These are phyloP conservation scores for Orbilia ellipsospora DNA, from an alignment of 2,329 filamentous ascomycete species.

Conservation along the genomic window DNA sequence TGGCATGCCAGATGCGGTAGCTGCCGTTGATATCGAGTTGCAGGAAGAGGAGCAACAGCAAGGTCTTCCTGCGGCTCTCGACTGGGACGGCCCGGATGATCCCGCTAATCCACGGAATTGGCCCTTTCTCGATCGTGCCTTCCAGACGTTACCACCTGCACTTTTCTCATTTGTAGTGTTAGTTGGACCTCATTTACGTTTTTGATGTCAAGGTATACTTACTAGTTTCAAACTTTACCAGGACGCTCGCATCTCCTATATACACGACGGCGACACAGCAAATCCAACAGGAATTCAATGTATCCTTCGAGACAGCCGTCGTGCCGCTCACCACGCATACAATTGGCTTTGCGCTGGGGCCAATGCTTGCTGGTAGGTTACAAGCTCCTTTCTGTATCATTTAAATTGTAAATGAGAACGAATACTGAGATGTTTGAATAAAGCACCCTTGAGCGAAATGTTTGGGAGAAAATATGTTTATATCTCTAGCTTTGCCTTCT, in stretches of 20 bases:
- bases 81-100: conserved; percentile 61
- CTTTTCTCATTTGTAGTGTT: conserved; percentile 62
- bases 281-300: conserved; percentile 52
- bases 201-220: background rate
- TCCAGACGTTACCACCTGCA: conserved; percentile 61
- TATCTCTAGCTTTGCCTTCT: conserved; percentile 58
- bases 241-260: conserved; percentile 56
- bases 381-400: background rate
- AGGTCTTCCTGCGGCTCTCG: conserved; percentile 27
- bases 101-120: conserved; percentile 63
- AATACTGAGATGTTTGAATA: conserved; percentile 34
- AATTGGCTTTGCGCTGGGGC: conserved; percentile 58
- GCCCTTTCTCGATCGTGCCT: conserved; percentile 60
- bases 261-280: conserved; percentile 56
- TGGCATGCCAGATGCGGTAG: conserved; percentile 12
- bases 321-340: conserved; percentile 57
- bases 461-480: conserved; percentile 59
- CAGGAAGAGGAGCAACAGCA: conserved; percentile 20
- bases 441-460: conserved; percentile 50
- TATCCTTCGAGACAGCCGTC: conserved; percentile 53
- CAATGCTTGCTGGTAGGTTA: conserved; percentile 56
- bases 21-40: conserved; percentile 18
- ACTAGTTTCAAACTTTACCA: conserved; percentile 29
- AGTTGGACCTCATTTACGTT: conserved; percentile 51
- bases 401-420: background rate